Evolutionary conservation across 1,139 yeast genomes (phyloP), one percentile per base, ranked within the genome.

Genomic region (Hyphopichia wangnamkhiaoensis): DNA sequence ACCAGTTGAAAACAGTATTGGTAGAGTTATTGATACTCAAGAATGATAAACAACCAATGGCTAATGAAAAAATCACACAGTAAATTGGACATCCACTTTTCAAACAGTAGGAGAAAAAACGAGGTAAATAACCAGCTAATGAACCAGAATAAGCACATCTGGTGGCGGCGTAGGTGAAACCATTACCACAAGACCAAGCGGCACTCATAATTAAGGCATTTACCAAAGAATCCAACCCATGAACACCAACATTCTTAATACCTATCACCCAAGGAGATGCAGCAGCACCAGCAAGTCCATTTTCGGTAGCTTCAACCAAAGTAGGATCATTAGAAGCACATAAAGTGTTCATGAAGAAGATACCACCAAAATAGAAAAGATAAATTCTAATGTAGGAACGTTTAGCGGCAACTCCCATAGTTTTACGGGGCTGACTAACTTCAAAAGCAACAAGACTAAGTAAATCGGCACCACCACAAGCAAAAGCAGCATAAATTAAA

Each of bases 401-500:
- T 45, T 53, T 60, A 25, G 68, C 68, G 9, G 70, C 71, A 45
- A 56, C 44, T 0, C 66, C 63, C 24, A 68, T 61, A 24, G 52
- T 57, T 33, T 54, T 62, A 38, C 74, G 52, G 10, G 72, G 72
- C 35, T 56, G 51, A 18, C 52, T 38, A 19, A 65, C 58, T 49
- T 68, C 74, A 30, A 67, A 60, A 10, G 70, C 54, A 38, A 64
- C 55, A 56, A 65, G 50, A 5, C 61, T 66, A 41, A 67, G 53
- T 34, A 65, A 47, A 44, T 72, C 71, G 3, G 76, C 68, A 2
- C 79, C 79, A 13, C 71, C 67, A 45, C 74, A 74, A 20, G 69
- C 55, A 41, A 65, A 68, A 4, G 71, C 72, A 25, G 72, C 71
- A 45, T 63, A 65, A 33, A 64, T 54, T 42, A 67, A 49, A 15